Evolutionary conservation across 1,284 basidiomycete genomes (phyloP).

Genomic region (Ustilago crameri): DNA sequence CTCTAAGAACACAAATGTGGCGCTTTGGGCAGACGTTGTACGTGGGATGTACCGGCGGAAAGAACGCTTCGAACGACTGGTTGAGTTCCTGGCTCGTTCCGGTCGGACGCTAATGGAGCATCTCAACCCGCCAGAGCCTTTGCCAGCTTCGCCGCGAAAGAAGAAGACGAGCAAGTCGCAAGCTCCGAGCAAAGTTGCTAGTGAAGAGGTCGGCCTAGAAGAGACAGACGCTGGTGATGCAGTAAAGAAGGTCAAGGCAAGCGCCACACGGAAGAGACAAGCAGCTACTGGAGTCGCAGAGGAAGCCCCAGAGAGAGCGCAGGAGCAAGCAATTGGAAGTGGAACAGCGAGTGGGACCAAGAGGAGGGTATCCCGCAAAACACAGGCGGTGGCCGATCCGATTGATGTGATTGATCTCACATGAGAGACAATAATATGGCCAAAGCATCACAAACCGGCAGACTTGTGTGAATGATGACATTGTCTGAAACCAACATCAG

Average conservation of each 20-base stretch:
- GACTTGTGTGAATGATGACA: no score
- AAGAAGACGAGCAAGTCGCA: constrained; percentile 8
- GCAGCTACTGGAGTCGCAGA: neutral
- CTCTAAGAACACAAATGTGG: neutral
- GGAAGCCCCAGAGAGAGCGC: neutral
- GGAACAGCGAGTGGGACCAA: neutral
- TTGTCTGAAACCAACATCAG: neutral
- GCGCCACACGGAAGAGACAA: constrained; percentile 4
- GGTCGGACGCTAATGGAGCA: constrained; percentile 22
- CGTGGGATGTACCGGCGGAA: constrained; percentile 43
- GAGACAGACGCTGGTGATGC: neutral
- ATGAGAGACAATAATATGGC: neutral
- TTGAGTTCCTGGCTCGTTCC: constrained; percentile 22
- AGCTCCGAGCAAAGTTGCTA: neutral
- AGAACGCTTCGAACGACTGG: constrained; percentile 41
- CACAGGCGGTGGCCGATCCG: neutral
- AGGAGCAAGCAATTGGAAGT: neutral
- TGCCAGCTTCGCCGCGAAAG: constrained; percentile 1
- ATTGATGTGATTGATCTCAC: constrained; percentile 33
- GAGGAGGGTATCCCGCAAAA: constrained; percentile 13
- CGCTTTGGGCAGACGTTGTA: constrained; percentile 52
- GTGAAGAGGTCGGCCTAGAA: neutral
- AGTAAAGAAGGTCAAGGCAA: constrained; percentile 6
- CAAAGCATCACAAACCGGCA: no score
- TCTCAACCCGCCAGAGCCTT: constrained; percentile 4